Evolutionary conservation across 768 basidiomycete genomes (phyloP).

Genomic region (Calocera viscosa): DNA sequence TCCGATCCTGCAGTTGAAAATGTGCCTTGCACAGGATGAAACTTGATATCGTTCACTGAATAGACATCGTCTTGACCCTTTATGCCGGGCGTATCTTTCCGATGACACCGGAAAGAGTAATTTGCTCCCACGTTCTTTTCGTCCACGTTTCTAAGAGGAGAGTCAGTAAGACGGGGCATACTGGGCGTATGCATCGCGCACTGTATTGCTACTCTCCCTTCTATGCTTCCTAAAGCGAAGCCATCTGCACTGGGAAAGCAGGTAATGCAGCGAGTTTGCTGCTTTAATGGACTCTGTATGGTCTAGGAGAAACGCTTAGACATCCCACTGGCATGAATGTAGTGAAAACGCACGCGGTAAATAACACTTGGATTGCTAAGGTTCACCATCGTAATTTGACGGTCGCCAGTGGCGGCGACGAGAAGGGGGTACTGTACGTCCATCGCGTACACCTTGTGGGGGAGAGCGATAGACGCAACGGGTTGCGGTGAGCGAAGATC

Average conservation of each 20-base stretch:
- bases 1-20: slow-evolving; percentile 59
- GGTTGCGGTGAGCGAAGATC: slow-evolving; percentile 27
- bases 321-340: not conserved
- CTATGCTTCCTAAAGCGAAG: slow-evolving; percentile 15
- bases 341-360: slow-evolving; percentile 14
- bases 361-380: slow-evolving; percentile 24
- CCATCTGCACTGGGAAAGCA: slow-evolving; percentile 17
- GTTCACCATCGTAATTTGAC: slow-evolving; percentile 29
- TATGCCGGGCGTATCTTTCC: slow-evolving; percentile 42
- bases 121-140: slow-evolving; percentile 28
- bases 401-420: slow-evolving; percentile 31
- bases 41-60: slow-evolving; percentile 74
- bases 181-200: slow-evolving; percentile 17
- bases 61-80: slow-evolving; percentile 63
- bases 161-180: not conserved
- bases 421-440: slow-evolving; percentile 15
- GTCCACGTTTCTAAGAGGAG: not conserved
- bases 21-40: slow-evolving; percentile 74
- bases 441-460: slow-evolving; percentile 27
- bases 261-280: slow-evolving; percentile 22
- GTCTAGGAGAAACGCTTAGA: slow-evolving; percentile 16
- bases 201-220: slow-evolving; percentile 34
- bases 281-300: slow-evolving; percentile 30
- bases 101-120: slow-evolving; percentile 81
- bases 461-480: slow-evolving; percentile 25